A percentile compares a stretch with the other conserved stretches of the same genome.
Conservation (phyloP, 495 filamentous ascomycete genomes). For the Hyaloscypha finlandica region DNA sequence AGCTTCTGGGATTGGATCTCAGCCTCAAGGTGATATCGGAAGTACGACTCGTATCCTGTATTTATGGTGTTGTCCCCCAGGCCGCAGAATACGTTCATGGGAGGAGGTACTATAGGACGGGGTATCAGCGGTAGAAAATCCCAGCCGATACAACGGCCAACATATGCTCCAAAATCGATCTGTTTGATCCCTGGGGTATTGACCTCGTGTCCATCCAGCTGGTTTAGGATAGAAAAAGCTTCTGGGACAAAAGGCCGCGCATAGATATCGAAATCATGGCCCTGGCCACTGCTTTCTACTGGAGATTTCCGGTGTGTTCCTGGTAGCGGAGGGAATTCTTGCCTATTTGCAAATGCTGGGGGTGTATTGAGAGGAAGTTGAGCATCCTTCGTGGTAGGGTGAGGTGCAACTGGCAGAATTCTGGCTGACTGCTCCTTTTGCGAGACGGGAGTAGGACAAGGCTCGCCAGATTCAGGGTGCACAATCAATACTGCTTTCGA, state of each 20-base stretch:
- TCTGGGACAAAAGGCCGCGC: slow-evolving; percentile 39
- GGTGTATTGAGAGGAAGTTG: neutral
- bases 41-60: slow-evolving; percentile 26
- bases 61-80: neutral
- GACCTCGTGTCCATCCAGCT: slow-evolving; percentile 17
- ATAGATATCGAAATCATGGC: slow-evolving; percentile 36
- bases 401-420: neutral
- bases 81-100: neutral
- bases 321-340: neutral
- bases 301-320: neutral
- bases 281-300: slow-evolving; percentile 1
- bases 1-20: slow-evolving; percentile 29
- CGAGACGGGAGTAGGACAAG: neutral
- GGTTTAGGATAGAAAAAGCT: slow-evolving; percentile 34
- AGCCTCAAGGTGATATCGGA: slow-evolving; percentile 25
- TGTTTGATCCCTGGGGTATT: slow-evolving; percentile 19
- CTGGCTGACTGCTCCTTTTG: neutral
- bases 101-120: neutral
- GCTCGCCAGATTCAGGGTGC: neutral
- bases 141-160: slow-evolving; percentile 6
- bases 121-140: slow-evolving; percentile 17
- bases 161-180: slow-evolving; percentile 17
- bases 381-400: neutral
- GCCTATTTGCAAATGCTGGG: neutral
- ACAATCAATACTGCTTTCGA: neutral